Evolutionary conservation across 1,139 yeast species (phyloP).

Genomic region (Geotrichum carabidarum): DNA sequence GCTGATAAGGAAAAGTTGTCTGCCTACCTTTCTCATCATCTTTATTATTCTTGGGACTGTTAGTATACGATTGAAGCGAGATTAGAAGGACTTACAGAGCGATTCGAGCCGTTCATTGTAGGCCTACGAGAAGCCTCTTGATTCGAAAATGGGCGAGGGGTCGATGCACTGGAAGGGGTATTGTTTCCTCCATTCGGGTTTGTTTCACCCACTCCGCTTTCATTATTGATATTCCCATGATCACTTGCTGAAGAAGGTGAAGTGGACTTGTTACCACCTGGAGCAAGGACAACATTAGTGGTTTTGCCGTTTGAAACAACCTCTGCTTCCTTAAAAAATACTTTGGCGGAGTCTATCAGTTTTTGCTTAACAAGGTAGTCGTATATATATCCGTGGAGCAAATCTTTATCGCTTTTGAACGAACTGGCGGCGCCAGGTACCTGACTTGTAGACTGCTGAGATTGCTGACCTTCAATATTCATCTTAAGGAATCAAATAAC

Average conservation of each 20-base stretch:
- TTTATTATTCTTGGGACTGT: background rate
- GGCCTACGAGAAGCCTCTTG: background rate
- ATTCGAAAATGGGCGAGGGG: slow-evolving; percentile 4
- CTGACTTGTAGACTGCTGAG: background rate
- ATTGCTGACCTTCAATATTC: slow-evolving; percentile 1
- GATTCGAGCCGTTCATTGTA: background rate
- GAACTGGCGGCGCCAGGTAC: background rate
- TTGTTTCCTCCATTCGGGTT: background rate
- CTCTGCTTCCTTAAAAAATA: slow-evolving; percentile 71
- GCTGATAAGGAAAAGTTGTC: background rate
- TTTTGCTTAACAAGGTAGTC: slow-evolving; percentile 78
- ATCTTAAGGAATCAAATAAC: background rate
- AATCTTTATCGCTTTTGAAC: slow-evolving; percentile 43
- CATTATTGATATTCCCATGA: background rate
- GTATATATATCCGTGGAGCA: slow-evolving; percentile 77
- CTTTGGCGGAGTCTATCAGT: slow-evolving; percentile 63
- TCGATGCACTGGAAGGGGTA: slow-evolving; percentile 3
- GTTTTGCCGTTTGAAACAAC: slow-evolving; percentile 24
- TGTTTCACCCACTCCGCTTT: background rate
- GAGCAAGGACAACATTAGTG: background rate
- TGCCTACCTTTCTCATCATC: background rate
- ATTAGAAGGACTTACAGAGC: background rate
- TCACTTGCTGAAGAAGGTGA: slow-evolving; percentile 10
- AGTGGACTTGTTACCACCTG: background rate
- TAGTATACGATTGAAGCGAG: background rate